These are phyloP conservation scores for Vanderwaltozyma yarrowii DNA, from an alignment of 805 yeast genomes.

Conservation along the genomic window DNA sequence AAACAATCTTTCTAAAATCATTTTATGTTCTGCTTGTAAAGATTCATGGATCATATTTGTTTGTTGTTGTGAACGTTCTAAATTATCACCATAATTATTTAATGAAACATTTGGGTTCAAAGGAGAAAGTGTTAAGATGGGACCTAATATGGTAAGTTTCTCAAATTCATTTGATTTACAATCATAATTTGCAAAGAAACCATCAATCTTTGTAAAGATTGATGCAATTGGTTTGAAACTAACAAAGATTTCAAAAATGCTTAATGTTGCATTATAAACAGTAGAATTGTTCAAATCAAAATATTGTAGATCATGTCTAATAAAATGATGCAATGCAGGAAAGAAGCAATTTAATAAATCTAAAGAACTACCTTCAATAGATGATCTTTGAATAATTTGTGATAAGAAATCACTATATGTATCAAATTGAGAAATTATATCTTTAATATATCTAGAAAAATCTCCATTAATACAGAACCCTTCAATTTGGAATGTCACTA, in stretches of 20 bases:
- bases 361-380: constrained; percentile 53
- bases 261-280: constrained; percentile 42
- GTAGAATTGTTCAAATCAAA: constrained; percentile 39
- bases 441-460: constrained; percentile 16
- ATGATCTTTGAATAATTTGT: constrained; percentile 47
- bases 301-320: constrained; percentile 11
- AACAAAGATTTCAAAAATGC: constrained; percentile 48
- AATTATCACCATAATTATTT: constrained; percentile 35
- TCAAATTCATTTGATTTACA: constrained; percentile 46
- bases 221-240: constrained; percentile 53
- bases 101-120: constrained; percentile 41
- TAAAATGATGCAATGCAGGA: constrained; percentile 21
- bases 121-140: constrained; percentile 68
- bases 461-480: constrained; percentile 32
- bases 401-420: constrained; percentile 38
- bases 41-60: constrained; percentile 45
- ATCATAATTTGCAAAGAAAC: constrained; percentile 39
- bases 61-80: constrained; percentile 33
- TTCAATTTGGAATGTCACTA: constrained; percentile 58
- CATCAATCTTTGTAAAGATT: constrained; percentile 44
- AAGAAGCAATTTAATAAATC: constrained; percentile 49
- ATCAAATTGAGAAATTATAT: constrained; percentile 23
- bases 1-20: constrained; percentile 53
- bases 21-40: constrained; percentile 52
- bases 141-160: constrained; percentile 59